These are phyloP conservation scores for Colletotrichum sp. DNA, from an alignment of 2,329 filamentous ascomycete genomes.

Conservation along the genomic window DNA sequence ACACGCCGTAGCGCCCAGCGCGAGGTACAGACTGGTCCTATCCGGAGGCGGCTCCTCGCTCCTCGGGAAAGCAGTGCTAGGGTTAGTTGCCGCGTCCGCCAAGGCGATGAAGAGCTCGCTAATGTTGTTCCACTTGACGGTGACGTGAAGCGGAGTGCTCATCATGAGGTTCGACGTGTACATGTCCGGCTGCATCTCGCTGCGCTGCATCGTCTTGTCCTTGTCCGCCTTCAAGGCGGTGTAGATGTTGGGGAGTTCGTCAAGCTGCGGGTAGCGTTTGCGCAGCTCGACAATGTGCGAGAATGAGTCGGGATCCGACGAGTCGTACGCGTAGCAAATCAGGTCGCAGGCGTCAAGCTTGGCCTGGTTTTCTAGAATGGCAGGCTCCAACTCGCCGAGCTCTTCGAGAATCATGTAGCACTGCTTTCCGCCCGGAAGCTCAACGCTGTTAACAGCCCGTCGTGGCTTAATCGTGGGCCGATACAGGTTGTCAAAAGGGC, in stretches of 20 bases:
- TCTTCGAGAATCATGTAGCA: slow-evolving; percentile 97
- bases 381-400: slow-evolving; percentile 92
- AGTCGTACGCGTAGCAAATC: slow-evolving; percentile 95
- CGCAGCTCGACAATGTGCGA: slow-evolving; percentile 86
- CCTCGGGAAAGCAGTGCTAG: slow-evolving; percentile 87
- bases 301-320: slow-evolving; percentile 95
- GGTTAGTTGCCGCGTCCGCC: slow-evolving; percentile 90
- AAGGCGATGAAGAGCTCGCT: slow-evolving; percentile 91
- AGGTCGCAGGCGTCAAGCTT: slow-evolving; percentile 94
- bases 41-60: slow-evolving; percentile 86
- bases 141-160: slow-evolving; percentile 91
- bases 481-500: slow-evolving; percentile 83
- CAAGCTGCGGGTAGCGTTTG: slow-evolving; percentile 79
- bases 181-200: slow-evolving; percentile 88
- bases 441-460: slow-evolving; percentile 93
- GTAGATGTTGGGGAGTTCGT: slow-evolving; percentile 90
- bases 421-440: slow-evolving; percentile 93
- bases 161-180: slow-evolving; percentile 87
- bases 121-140: slow-evolving; percentile 92
- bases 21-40: slow-evolving; percentile 84
- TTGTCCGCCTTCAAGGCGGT: slow-evolving; percentile 93
- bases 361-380: slow-evolving; percentile 87
- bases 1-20: slow-evolving; percentile 74
- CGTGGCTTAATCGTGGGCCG: slow-evolving; percentile 94
- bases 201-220: slow-evolving; percentile 95